Evolutionary conservation across 306 rosid genomes (phyloP).

Genomic region (Quercus berberidifolia): DNA sequence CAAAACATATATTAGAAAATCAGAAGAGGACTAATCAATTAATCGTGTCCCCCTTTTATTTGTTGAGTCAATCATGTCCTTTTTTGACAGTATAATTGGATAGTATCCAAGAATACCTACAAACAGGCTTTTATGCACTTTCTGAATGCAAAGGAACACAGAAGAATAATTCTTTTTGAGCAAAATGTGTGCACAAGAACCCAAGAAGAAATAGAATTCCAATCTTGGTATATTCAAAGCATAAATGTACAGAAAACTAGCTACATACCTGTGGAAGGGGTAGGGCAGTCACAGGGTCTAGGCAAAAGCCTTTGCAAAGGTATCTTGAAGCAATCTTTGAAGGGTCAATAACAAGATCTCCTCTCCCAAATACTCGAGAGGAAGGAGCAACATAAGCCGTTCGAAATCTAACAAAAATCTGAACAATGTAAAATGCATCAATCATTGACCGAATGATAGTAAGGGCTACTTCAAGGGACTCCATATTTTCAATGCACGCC

Average conservation of each 20-base stretch:
- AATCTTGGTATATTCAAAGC: not conserved
- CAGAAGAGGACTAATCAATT: not conserved
- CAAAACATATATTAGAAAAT: not conserved
- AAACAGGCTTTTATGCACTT: not conserved
- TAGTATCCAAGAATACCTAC: not conserved
- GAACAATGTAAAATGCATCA: conserved; percentile 54
- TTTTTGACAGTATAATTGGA: not conserved
- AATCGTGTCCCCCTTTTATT: too few species aligned
- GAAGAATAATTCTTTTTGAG: not conserved
- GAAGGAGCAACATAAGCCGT: conserved; percentile 60
- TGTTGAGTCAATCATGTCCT: not conserved
- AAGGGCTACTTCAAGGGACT: conserved; percentile 35
- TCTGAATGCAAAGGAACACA: not conserved
- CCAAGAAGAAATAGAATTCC: not conserved
- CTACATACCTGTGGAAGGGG: conserved; percentile 63
- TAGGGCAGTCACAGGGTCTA: conserved; percentile 48
- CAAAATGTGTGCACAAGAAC: not conserved
- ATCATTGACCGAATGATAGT: conserved; percentile 45
- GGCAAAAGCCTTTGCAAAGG: conserved; percentile 43
- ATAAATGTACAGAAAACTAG: not conserved
- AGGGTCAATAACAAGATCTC: conserved; percentile 55
- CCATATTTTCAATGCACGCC: conserved; percentile 37
- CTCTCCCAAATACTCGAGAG: conserved; percentile 64
- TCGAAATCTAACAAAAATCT: conserved; percentile 46
- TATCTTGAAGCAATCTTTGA: conserved; percentile 58